A percentile compares a stretch with the other conserved stretches of the same genome.
phyloP scores from a whole-genome alignment of 257 asterid species.

The Solanum medicagineum region DNA sequence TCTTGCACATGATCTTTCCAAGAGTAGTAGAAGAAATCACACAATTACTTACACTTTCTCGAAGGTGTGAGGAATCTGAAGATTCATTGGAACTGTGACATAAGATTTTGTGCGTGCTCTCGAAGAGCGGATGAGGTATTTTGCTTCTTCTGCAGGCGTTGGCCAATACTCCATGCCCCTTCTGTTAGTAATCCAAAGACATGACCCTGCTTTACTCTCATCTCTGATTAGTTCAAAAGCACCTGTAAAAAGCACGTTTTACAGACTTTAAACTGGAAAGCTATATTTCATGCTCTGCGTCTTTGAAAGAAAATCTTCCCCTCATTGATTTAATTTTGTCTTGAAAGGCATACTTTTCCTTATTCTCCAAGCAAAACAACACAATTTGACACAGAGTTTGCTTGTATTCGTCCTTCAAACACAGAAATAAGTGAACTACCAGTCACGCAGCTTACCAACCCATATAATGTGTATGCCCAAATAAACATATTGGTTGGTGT shows the following conservation, averaged over 20 bases:
- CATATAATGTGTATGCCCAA: neutral
- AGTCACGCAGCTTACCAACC: neutral
- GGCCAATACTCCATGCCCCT: slow-evolving; percentile 96
- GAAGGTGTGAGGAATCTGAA: slow-evolving; percentile 65
- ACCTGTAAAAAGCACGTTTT: slow-evolving; percentile 33
- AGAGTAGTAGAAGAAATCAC: neutral
- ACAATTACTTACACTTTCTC: slow-evolving; percentile 60
- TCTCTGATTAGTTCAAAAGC: slow-evolving; percentile 70
- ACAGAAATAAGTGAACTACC: neutral
- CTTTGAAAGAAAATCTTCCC: neutral
- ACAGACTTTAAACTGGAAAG: slow-evolving; percentile 5
- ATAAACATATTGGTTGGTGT: neutral
- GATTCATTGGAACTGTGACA: slow-evolving; percentile 23
- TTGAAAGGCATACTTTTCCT: neutral
- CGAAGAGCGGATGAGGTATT: slow-evolving; percentile 30
- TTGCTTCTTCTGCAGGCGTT: slow-evolving; percentile 74
- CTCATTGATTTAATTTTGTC: neutral
- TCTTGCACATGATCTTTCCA: neutral
- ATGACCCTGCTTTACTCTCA: slow-evolving; percentile 88
- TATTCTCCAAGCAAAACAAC: neutral
- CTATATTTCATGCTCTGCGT: neutral
- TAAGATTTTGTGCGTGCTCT: slow-evolving; percentile 30
- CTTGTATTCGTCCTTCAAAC: neutral
- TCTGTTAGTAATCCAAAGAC: slow-evolving; percentile 80
- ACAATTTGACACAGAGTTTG: neutral